Conservation (phyloP, 23 red algal genomes). For the Gracilaria vermiculophylla region DNA sequence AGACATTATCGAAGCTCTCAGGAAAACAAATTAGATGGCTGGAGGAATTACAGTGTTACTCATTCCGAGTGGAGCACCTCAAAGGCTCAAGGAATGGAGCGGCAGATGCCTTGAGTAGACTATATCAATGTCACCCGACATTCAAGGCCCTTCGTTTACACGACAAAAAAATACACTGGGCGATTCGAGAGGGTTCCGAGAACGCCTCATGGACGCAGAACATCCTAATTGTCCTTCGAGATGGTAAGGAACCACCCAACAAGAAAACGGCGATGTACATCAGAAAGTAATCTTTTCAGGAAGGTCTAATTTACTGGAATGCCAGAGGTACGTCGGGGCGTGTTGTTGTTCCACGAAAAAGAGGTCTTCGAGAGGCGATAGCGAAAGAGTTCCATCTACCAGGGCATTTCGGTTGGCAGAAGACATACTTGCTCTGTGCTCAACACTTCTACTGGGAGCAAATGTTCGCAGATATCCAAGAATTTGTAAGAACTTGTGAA, state of each 20-base stretch:
- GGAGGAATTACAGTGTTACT: no score
- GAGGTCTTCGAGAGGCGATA: background rate
- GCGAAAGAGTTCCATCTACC: constrained; percentile 7
- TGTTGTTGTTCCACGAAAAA: background rate
- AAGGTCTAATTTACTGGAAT: constrained; percentile 19
- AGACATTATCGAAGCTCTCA: no score
- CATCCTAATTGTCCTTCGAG: background rate
- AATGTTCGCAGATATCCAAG: constrained; percentile 29
- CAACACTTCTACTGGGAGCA: constrained; percentile 23
- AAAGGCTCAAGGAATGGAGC: constrained; percentile 7
- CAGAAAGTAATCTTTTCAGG: constrained; percentile 2
- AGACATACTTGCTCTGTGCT: constrained; percentile 24
- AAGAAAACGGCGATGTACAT: constrained; percentile 23
- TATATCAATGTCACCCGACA: background rate
- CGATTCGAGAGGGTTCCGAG: constrained; percentile 3
- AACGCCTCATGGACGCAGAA: background rate
- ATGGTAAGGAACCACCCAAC: background rate
- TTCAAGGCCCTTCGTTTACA: background rate
- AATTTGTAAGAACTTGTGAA: background rate
- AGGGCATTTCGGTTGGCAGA: constrained; percentile 14
- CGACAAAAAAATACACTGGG: background rate
- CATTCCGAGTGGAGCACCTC: constrained; percentile 19
- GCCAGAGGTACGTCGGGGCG: background rate
- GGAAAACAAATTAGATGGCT: no score
- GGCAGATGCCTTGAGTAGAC: constrained; percentile 26